phyloP scores from a whole-genome alignment of 2,329 filamentous ascomycete species.

The Byssochlamys sp. region DNA sequence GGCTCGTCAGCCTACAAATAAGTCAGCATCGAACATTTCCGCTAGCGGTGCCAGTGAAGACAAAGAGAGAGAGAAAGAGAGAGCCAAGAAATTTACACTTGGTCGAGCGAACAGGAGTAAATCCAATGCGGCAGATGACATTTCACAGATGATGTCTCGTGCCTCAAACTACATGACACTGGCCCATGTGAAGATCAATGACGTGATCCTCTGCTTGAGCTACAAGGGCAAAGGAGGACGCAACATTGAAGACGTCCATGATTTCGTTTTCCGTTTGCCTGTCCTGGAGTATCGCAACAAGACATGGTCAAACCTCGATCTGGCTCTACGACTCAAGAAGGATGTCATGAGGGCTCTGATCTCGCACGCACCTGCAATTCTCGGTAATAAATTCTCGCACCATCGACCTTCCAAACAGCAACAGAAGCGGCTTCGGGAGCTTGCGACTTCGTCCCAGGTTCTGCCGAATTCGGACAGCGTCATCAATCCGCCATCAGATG shows the following conservation, averaged over 20 bases:
- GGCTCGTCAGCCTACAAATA: constrained; percentile 27
- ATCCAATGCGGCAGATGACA: constrained; percentile 67
- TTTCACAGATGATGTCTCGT: constrained; percentile 91
- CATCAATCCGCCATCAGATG: constrained; percentile 17
- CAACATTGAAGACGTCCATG: constrained; percentile 92
- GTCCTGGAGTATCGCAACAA: constrained; percentile 95
- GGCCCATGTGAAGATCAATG: constrained; percentile 86
- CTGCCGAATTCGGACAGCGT: constrained; percentile 36
- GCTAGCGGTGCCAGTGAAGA: constrained; percentile 17
- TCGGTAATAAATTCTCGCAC: constrained; percentile 91
- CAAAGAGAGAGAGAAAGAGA: constrained; percentile 23
- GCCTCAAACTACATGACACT: constrained; percentile 97
- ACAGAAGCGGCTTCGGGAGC: constrained; percentile 67
- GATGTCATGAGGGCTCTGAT: constrained; percentile 89
- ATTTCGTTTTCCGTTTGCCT: constrained; percentile 93
- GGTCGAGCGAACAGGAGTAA: constrained; percentile 43
- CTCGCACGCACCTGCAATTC: constrained; percentile 88
- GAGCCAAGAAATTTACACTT: constrained; percentile 40
- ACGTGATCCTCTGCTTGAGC: constrained; percentile 86
- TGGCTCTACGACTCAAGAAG: constrained; percentile 85
- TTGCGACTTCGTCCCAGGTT: constrained; percentile 68
- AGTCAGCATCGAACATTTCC: constrained; percentile 23
- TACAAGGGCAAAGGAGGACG: constrained; percentile 94
- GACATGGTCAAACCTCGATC: constrained; percentile 95
- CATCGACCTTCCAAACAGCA: constrained; percentile 74